Base-by-base conservation (phyloP, 2,329 filamentous ascomycete genomes). In the Cercospora janseana region DNA sequence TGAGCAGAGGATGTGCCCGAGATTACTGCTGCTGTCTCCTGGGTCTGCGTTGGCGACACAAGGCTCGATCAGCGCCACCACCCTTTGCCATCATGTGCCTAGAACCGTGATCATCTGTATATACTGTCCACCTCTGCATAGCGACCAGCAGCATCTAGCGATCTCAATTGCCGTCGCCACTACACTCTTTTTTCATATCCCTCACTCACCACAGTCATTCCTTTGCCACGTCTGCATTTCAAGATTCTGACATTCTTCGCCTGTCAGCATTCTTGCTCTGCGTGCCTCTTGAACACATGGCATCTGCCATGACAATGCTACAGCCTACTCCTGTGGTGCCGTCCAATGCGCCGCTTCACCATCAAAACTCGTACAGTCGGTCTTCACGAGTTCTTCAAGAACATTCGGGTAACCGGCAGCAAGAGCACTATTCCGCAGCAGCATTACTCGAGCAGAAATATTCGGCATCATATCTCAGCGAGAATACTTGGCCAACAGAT, bases 221-320 rank as follows among this genome's bases (percentile, higher is more conserved):
- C 65, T 71, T 74, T 40, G 69, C 66, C 67, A 67, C n/a, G 65
- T 67, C 58, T 64, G 71, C 68, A 66, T 69, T 74, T 70, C 63
- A 49, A 32, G 52, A 28, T 13, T 40, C 38, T 49, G 53, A 49
- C 62, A 63, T 63, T 64, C 62, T 62, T 63, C 53, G 29, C 46
- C 5, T 20, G 54, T 61, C 63, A 71, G 67, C 69, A 72, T 73
- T 73, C 68, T 72, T 71, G 48, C 34, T 20, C 54, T 62, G 58
- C 72, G 60, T 64, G 58, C 64, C 65, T 63, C 44, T 58, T 54
- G 51, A 54, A 52, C 53, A 50, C 56, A 29, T 34, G 44, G 27
- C 44, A 38, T 45, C 27, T 3, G 31, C 32, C 16, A 47, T 47
- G 42, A 62, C 41, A 48, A 65, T 66, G 64, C 58, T 66, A 28